Conservation (phyloP, 139 green algal genomes). For the Chlorokybus atmophyticus region DNA sequence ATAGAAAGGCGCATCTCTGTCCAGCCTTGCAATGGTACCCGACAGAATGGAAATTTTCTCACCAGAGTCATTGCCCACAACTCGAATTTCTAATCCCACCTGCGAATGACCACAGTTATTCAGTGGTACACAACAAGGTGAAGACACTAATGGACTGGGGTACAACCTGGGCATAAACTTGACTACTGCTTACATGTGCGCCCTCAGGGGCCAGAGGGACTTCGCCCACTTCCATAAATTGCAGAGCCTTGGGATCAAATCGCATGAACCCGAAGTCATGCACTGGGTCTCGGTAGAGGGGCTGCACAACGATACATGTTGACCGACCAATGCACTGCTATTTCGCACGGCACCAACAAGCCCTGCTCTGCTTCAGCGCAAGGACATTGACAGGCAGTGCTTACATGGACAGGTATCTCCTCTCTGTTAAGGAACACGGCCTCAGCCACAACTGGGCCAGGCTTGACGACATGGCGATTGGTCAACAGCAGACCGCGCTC, state of each 20-base stretch:
- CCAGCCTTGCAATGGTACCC: slow-evolving; percentile 70
- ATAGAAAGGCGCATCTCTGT: slow-evolving; percentile 71
- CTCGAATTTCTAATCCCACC: slow-evolving; percentile 78
- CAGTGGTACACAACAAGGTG: no score
- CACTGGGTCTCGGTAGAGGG: slow-evolving; percentile 11
- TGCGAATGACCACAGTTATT: no score
- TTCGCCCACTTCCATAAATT: slow-evolving; percentile 48
- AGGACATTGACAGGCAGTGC: no score
- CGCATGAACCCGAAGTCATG: slow-evolving; percentile 70
- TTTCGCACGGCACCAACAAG: neutral
- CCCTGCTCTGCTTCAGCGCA: slow-evolving; percentile 5
- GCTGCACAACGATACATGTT: no score
- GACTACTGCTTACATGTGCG: no score
- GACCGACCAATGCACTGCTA: no score
- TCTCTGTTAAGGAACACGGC: slow-evolving; percentile 84
- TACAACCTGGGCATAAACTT: no score
- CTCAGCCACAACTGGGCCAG: slow-evolving; percentile 51
- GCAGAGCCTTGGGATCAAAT: slow-evolving; percentile 55
- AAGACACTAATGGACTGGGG: no score
- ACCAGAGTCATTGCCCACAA: slow-evolving; percentile 79
- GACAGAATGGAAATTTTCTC: slow-evolving; percentile 85
- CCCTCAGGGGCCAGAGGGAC: slow-evolving; percentile 60
- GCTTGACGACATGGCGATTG: slow-evolving; percentile 79
- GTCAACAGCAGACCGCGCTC: slow-evolving; percentile 70
- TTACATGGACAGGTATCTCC: slow-evolving; percentile 53